Base-by-base conservation (phyloP, 805 yeast genomes). In the Yarrowia sp. region DNA sequence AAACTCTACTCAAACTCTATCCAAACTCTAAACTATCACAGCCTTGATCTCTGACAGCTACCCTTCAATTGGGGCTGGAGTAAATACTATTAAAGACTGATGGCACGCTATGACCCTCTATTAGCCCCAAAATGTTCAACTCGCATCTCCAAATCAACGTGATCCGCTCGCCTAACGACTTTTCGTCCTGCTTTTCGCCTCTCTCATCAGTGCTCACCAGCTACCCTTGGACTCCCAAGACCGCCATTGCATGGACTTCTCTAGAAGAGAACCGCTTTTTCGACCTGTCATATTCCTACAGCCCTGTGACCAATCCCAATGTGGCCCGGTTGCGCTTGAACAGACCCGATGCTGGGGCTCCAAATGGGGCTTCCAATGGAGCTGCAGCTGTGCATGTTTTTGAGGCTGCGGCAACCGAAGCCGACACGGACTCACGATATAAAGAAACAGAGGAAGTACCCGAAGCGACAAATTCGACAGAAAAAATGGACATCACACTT, bases 101-200 rank as follows among this genome's bases (percentile, higher is more conserved):
- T 22, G 28, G 28, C 5, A 22, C 28, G 28, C 28, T 22, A 22
- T 22, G 4, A 22, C 28, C 28, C 28, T 22, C 28, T 22, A 22
- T 22, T 22, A 22, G 28, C 28, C 5, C 28, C 28, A 22, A 22
- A 22, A 51, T 51, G 60, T 51, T 51, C 60, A 51, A 51, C 44
- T 22, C 35, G 7, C 60, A 51, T n/a, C 28, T 51, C 10, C 60
- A 51, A 28, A 51, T 51, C 60, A 51, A 51, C 60, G 44, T 51
- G 33, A 51, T 51, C 15, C 60, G 60, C 4, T 51, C 60, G 22
- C 60, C 60, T 1, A 8, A 38, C 3, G 60, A 51, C 33, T 35
- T 48, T 33, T 10, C 33, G 17, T 15, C 42, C 1, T 51, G 44
- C 15, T 51, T 55, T 31, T 18, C 47, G n/a, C 61, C 61, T 13